phyloP scores from a whole-genome alignment of 2,329 filamentous ascomycete genomes.

The Zymoseptoria pseudotritici region DNA sequence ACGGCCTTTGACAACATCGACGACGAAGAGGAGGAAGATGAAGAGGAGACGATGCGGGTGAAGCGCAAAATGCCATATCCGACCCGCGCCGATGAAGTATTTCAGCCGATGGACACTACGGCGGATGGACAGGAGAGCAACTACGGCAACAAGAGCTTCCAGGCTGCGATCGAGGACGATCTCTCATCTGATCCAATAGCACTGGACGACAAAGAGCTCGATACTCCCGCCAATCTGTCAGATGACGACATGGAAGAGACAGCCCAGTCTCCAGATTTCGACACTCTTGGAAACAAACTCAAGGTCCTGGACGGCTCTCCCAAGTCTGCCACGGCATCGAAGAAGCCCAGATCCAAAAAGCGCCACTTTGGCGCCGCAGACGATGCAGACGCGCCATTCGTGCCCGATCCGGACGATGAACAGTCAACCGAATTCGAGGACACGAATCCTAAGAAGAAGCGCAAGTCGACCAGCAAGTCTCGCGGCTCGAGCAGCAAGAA shows the following conservation, averaged over 20 bases:
- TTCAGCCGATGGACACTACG: constrained; percentile 12
- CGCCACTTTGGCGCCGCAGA: not conserved
- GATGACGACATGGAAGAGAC: constrained; percentile 1
- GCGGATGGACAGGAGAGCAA: constrained; percentile 8
- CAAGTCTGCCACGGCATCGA: constrained; percentile 12
- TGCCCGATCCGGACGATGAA: constrained; percentile 10
- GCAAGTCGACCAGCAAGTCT: constrained; percentile 22
- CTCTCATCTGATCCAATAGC: not conserved
- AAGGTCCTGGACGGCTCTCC: constrained; percentile 21
- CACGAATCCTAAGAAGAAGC: constrained; percentile 23
- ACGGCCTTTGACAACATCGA: constrained; percentile 16
- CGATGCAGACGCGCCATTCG: not conserved
- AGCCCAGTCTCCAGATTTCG: not conserved
- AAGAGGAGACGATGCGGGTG: constrained; percentile 15
- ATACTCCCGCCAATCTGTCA: not conserved
- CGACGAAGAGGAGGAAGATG: constrained; percentile 13
- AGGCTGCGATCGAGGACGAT: not conserved
- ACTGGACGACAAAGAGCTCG: not conserved
- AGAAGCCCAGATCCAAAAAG: constrained; percentile 7
- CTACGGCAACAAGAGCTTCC: not conserved
- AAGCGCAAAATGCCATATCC: constrained; percentile 15
- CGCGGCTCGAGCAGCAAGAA: constrained; percentile 8
- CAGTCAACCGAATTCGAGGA: not conserved
- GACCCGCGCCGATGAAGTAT: constrained; percentile 18
- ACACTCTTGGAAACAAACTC: constrained; percentile 15